These are phyloP conservation scores for Populus hybrid DNA, from an alignment of 441 rosid genomes.

Conservation along the genomic window DNA sequence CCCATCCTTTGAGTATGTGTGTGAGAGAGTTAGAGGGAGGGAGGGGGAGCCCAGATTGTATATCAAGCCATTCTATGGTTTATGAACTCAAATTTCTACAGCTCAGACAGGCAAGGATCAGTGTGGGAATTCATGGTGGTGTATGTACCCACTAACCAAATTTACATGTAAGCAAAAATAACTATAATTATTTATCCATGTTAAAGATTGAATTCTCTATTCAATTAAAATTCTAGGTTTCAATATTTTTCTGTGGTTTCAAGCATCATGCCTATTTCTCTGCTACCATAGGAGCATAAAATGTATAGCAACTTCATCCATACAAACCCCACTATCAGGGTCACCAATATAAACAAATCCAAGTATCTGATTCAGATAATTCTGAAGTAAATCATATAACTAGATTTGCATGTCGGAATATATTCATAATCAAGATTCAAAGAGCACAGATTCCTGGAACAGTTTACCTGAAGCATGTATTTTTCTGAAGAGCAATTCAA, in stretches of 20 bases:
- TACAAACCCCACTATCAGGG: background rate
- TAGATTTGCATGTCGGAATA: background rate
- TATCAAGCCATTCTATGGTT: background rate
- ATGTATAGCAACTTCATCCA: background rate
- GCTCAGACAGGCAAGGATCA: background rate
- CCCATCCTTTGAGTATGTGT: background rate
- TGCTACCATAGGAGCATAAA: background rate
- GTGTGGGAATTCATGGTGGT: background rate
- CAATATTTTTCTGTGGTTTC: background rate
- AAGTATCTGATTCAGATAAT: background rate
- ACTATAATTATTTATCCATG: no score
- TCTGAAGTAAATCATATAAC: background rate
- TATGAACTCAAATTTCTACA: background rate
- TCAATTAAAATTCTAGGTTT: background rate
- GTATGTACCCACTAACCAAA: background rate
- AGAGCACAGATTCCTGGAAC: background rate
- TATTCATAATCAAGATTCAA: background rate
- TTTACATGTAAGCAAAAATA: background rate
- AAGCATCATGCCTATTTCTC: background rate
- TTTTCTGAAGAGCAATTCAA: conserved; percentile 61
- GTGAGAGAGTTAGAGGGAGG: background rate
- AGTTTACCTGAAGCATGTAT: conserved; percentile 67
- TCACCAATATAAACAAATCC: background rate
- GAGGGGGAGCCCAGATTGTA: background rate
- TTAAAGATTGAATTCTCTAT: background rate